Conservation (phyloP, 2,329 filamentous ascomycete genomes). For the Botrytis hyacinthi region DNA sequence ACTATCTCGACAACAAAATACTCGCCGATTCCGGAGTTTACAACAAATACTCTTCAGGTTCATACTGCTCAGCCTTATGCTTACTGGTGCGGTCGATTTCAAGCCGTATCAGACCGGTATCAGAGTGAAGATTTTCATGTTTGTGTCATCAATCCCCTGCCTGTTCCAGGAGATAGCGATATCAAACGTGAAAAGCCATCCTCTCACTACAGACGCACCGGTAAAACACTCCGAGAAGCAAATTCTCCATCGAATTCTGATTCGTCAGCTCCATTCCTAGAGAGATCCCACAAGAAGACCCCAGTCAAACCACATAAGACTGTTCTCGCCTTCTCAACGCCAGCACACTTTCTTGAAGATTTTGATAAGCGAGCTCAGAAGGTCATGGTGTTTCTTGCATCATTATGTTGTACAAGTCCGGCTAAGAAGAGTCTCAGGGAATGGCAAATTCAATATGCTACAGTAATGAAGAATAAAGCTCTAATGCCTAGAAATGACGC, state of each 20-base stretch:
- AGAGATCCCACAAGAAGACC: not conserved
- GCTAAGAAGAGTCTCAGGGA: slow-evolving; percentile 48
- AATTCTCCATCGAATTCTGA: not conserved
- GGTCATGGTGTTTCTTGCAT: slow-evolving; percentile 49
- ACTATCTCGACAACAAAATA: slow-evolving; percentile 22
- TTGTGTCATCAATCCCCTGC: not conserved
- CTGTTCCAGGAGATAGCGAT: slow-evolving; percentile 10
- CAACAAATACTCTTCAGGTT: slow-evolving; percentile 39
- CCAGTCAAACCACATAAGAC: slow-evolving; percentile 6
- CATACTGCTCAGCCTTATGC: slow-evolving; percentile 46
- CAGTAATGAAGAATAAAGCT: slow-evolving; percentile 20
- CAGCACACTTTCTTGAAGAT: slow-evolving; percentile 30
- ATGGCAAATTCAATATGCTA: slow-evolving; percentile 52
- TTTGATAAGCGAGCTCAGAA: slow-evolving; percentile 47
- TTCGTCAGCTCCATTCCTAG: not conserved
- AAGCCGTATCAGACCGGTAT: slow-evolving; percentile 55
- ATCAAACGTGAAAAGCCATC: slow-evolving; percentile 7
- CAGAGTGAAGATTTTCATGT: slow-evolving; percentile 44
- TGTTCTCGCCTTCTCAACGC: slow-evolving; percentile 2
- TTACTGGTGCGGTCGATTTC: slow-evolving; percentile 64
- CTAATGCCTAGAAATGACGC: slow-evolving; percentile 25
- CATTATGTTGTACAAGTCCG: slow-evolving; percentile 48
- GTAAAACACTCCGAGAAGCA: not conserved
- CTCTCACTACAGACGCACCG: not conserved
- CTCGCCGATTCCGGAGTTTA: slow-evolving; percentile 17